Evolutionary conservation across 176 grass and related monocot genomes (phyloP).

Genomic region (Oryza officinalis): DNA sequence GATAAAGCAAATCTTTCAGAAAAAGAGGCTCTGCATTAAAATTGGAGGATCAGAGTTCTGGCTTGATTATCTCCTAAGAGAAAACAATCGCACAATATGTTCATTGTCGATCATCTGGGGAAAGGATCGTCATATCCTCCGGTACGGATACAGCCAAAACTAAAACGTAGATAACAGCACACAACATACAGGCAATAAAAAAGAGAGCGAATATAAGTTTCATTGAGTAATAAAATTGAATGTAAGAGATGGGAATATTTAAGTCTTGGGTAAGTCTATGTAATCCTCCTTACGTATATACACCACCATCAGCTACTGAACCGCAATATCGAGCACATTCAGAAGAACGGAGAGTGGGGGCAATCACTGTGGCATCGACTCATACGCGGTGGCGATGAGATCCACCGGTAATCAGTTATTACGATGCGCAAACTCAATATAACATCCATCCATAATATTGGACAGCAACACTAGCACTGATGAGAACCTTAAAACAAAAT

Average conservation of each 20-base stretch:
- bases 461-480: background rate
- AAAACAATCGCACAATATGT: no score
- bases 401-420: conserved; percentile 45
- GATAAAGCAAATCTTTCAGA: no score
- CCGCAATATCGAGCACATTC: background rate
- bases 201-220: background rate
- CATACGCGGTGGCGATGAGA: conserved; percentile 36
- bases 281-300: background rate
- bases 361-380: conserved; percentile 24
- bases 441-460: background rate
- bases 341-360: background rate
- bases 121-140: no score
- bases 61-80: no score
- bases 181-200: no score
- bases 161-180: no score
- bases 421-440: background rate
- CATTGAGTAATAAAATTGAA: no score
- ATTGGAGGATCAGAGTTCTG: no score
- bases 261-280: background rate
- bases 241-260: no score
- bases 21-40: no score
- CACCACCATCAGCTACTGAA: background rate
- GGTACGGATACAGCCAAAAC: no score
- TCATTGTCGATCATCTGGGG: no score
- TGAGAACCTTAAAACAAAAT: background rate